Conservation (phyloP, 2,329 filamentous ascomycete genomes). For the Aspergillus bombycis region DNA sequence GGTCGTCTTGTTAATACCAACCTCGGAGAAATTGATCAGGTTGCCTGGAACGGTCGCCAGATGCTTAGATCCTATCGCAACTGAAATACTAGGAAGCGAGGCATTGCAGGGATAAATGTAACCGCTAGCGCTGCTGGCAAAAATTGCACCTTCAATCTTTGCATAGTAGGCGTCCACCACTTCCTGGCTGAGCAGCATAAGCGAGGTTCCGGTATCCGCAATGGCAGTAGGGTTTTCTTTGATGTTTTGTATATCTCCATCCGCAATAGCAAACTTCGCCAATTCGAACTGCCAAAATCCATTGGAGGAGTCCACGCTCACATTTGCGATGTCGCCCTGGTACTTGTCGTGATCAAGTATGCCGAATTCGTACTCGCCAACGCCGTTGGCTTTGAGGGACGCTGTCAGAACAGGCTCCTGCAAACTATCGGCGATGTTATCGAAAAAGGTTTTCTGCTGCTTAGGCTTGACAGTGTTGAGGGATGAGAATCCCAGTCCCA, state of each 20-base stretch:
- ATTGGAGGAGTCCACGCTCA: slow-evolving; percentile 61
- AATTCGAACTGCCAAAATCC: slow-evolving; percentile 73
- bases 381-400: slow-evolving; percentile 62
- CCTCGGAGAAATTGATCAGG: slow-evolving; percentile 59
- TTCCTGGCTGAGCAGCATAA: slow-evolving; percentile 62
- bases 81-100: slow-evolving; percentile 57
- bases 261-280: slow-evolving; percentile 59
- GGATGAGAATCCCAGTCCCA: slow-evolving; percentile 68
- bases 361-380: slow-evolving; percentile 75
- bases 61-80: slow-evolving; percentile 56
- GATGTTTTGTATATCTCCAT: slow-evolving; percentile 40
- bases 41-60: slow-evolving; percentile 58
- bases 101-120: slow-evolving; percentile 63
- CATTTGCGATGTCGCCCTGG: slow-evolving; percentile 63
- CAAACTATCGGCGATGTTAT: slow-evolving; percentile 66
- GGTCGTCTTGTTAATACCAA: slow-evolving; percentile 48
- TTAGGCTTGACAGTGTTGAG: slow-evolving; percentile 68
- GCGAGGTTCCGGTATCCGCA: slow-evolving; percentile 69
- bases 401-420: slow-evolving; percentile 72
- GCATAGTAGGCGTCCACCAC: slow-evolving; percentile 65
- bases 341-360: slow-evolving; percentile 67
- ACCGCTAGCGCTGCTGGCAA: slow-evolving; percentile 47
- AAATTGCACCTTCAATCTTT: slow-evolving; percentile 56
- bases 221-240: slow-evolving; percentile 52
- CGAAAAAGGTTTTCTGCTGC: slow-evolving; percentile 72